A percentile compares a stretch with the other conserved stretches of the same genome.
These are phyloP conservation scores for Alternaria rosae DNA, from an alignment of 2,329 filamentous ascomycete species.

Conservation along the genomic window DNA sequence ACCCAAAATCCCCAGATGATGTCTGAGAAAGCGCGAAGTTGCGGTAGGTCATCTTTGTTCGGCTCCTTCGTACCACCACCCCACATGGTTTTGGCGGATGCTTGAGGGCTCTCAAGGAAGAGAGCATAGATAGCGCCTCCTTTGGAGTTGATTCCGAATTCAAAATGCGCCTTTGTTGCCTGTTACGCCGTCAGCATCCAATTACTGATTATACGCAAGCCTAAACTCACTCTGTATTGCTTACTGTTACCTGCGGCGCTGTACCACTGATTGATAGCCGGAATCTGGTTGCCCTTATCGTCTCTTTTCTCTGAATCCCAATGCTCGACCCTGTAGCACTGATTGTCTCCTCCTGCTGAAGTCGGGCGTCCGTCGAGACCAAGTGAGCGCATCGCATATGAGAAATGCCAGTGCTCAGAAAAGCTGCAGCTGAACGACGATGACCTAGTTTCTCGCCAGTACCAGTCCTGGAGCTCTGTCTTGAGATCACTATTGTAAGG, in stretches of 20 bases:
- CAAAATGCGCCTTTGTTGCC: constrained; percentile 27
- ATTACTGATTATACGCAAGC: too few relatives aligned
- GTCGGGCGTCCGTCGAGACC: constrained; percentile 14
- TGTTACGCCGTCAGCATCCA: not conserved
- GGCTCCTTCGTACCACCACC: not conserved
- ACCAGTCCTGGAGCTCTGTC: constrained; percentile 20
- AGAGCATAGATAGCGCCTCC: constrained; percentile 22
- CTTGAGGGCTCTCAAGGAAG: constrained; percentile 20
- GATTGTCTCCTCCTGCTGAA: constrained; percentile 22
- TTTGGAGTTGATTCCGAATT: constrained; percentile 19
- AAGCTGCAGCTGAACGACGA: constrained; percentile 18
- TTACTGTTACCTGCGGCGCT: constrained; percentile 11
- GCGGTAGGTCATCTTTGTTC: constrained; percentile 17
- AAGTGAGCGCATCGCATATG: constrained; percentile 10
- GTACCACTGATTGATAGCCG: constrained; percentile 25
- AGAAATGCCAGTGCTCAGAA: constrained; percentile 19
- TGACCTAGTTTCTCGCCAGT: constrained; percentile 18
- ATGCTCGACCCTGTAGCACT: constrained; percentile 23
- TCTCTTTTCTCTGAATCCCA: constrained; percentile 15
- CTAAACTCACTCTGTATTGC: constrained; percentile 16
- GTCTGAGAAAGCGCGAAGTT: constrained; percentile 22
- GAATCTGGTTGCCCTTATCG: constrained; percentile 13
- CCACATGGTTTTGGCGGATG: constrained; percentile 17
- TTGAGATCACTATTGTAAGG: constrained; percentile 23
- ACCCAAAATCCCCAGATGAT: constrained; percentile 34